These are phyloP conservation scores for Fusarium armeniacum DNA, from an alignment of 2,329 filamentous ascomycete genomes.

Conservation along the genomic window DNA sequence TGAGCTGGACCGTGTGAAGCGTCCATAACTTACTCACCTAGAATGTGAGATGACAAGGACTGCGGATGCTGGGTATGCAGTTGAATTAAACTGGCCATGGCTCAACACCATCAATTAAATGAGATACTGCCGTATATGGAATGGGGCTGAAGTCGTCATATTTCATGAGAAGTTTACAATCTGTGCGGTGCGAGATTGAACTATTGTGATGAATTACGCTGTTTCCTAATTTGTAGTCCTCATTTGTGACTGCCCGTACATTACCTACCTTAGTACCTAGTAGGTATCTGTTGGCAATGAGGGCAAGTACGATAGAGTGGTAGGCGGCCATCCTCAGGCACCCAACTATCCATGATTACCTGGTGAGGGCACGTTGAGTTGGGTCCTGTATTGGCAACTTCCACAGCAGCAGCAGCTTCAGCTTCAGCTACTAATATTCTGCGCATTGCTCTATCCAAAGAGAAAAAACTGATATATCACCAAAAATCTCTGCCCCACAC, in stretches of 20 bases:
- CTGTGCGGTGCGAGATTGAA: conserved; percentile 7
- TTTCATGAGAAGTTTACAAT: not conserved
- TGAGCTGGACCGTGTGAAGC: conserved; percentile 8
- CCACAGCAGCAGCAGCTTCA: not conserved
- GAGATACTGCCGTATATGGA: conserved; percentile 10
- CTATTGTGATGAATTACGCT: conserved; percentile 12
- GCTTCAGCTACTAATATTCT: conserved; percentile 5
- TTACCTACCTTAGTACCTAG: too few species aligned
- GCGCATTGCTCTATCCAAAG: not conserved
- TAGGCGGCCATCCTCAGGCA: conserved; percentile 1
- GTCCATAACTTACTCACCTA: not conserved
- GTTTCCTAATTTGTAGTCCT: conserved; percentile 3
- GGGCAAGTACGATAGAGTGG: not conserved
- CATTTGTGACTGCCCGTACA: not conserved
- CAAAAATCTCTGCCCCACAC: conserved; percentile 16
- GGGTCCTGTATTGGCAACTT: not conserved
- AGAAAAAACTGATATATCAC: conserved; percentile 35
- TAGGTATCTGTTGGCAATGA: not conserved
- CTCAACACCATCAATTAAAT: conserved; percentile 12
- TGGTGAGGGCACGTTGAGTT: too few species aligned
- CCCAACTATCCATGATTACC: not conserved
- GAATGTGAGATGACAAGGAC: conserved; percentile 16
- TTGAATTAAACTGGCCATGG: conserved; percentile 15
- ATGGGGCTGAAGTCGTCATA: conserved; percentile 12
- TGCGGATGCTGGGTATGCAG: conserved; percentile 32